A percentile compares a stretch with the other conserved stretches of the same genome.
Evolutionary conservation across 2,329 filamentous ascomycete genomes (phyloP).

Genomic region (Ilyonectria robusta): DNA sequence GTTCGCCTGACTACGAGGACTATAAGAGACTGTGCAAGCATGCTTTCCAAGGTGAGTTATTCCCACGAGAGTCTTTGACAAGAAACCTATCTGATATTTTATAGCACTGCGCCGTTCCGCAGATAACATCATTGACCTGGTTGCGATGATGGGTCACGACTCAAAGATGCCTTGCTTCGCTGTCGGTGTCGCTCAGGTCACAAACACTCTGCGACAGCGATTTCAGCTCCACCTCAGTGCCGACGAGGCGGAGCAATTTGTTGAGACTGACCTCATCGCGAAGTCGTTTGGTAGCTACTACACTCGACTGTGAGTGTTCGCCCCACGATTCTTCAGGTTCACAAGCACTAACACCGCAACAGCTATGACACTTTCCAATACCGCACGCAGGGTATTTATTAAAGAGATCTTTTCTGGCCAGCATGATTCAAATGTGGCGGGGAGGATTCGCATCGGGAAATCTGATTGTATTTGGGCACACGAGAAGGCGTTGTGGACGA

Average conservation of each 20-base stretch:
- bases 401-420: conserved; percentile 43
- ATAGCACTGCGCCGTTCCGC: conserved; percentile 81
- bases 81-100: conserved; percentile 24
- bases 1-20: conserved; percentile 78
- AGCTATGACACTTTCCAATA: conserved; percentile 92
- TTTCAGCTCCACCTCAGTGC: conserved; percentile 88
- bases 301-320: conserved; percentile 78
- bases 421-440: conserved; percentile 18
- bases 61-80: not conserved
- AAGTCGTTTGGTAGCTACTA: conserved; percentile 92
- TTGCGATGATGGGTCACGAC: conserved; percentile 86
- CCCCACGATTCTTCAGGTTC: not conserved
- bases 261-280: conserved; percentile 82
- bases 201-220: conserved; percentile 77
- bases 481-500: conserved; percentile 48
- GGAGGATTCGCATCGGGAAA: conserved; percentile 36
- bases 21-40: conserved; percentile 87
- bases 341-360: conserved; percentile 22
- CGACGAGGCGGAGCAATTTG: conserved; percentile 85
- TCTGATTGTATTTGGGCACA: conserved; percentile 41
- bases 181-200: conserved; percentile 79
- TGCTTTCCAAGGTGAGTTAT: conserved; percentile 80
- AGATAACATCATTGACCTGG: conserved; percentile 85
- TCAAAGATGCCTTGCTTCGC: conserved; percentile 90
- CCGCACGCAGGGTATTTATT: conserved; percentile 90